Evolutionary conservation across 192 early-diverging fungal genomes (phyloP).

Genomic region (Jimgerdemannia flammicorona): DNA sequence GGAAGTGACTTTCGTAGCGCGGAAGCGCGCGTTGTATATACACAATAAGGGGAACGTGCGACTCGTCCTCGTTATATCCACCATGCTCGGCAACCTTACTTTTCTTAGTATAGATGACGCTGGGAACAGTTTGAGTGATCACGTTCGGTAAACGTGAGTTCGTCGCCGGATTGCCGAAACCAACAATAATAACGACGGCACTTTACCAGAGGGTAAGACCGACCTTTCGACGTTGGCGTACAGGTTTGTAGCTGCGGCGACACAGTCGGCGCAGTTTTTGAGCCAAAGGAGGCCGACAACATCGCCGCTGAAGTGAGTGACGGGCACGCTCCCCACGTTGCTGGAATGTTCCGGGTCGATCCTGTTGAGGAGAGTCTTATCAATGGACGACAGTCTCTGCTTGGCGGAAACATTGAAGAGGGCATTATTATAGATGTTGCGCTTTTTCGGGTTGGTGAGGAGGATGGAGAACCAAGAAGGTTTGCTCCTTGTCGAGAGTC

Average conservation of each 20-base stretch:
- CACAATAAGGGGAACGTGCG: conserved; percentile 12
- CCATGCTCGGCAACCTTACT: conserved; percentile 17
- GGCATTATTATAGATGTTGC: too few relatives aligned
- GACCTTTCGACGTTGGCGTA: conserved; percentile 6
- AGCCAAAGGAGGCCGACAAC: conserved; percentile 13
- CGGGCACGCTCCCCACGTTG: too few relatives aligned
- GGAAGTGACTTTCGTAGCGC: neutral
- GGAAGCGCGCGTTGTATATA: conserved; percentile 6
- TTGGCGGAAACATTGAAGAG: too few relatives aligned
- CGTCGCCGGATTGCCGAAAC: conserved; percentile 13
- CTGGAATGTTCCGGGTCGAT: too few relatives aligned
- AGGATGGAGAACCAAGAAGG: too few relatives aligned
- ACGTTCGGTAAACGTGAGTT: conserved; percentile 16
- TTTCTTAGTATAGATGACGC: conserved; percentile 12
- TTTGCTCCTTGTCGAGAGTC: too few relatives aligned
- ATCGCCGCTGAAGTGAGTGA: too few relatives aligned
- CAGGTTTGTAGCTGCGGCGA: conserved; percentile 9
- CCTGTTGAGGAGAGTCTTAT: too few relatives aligned
- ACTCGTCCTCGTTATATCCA: conserved; percentile 19
- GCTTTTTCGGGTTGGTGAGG: too few relatives aligned
- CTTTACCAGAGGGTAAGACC: conserved; percentile 12
- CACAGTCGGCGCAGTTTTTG: conserved; percentile 13
- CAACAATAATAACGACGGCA: conserved; percentile 9
- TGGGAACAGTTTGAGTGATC: conserved; percentile 9
- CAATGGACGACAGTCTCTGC: too few relatives aligned